Percentiles rank a stretch among this genome's conserved stretches.
These are phyloP conservation scores for Phytophthora capsici DNA, from an alignment of 352 stramenopile species.

Conservation along the genomic window DNA sequence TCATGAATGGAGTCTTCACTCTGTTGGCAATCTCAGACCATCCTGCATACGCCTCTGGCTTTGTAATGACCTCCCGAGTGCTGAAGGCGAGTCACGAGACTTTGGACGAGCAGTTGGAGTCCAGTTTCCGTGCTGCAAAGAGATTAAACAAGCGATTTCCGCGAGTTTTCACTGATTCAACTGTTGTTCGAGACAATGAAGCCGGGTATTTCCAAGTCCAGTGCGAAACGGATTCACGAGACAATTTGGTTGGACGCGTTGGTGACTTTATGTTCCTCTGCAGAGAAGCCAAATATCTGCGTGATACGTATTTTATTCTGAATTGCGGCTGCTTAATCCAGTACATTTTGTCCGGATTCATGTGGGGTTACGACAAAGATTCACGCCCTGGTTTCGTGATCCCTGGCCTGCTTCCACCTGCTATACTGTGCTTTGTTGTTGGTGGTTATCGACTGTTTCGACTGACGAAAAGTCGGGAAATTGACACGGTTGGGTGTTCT, in stretches of 20 bases:
- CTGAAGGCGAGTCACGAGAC: background rate
- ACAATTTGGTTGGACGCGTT: background rate
- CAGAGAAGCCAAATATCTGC: background rate
- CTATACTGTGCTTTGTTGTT: slow-evolving; percentile 2
- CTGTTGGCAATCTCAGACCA: slow-evolving; percentile 4
- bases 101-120: background rate
- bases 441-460: slow-evolving; percentile 6
- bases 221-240: background rate
- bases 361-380: slow-evolving; percentile 9
- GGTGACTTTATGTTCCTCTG: background rate
- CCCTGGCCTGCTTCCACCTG: slow-evolving; percentile 10
- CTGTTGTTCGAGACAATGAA: background rate
- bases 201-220: background rate
- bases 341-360: slow-evolving; percentile 10
- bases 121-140: background rate
- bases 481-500: background rate
- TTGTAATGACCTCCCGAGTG: slow-evolving; percentile 4
- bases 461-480: background rate
- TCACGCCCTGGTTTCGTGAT: slow-evolving; percentile 1
- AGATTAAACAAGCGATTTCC: slow-evolving; percentile 5
- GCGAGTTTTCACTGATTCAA: slow-evolving; percentile 1
- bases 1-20: slow-evolving; percentile 11
- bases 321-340: slow-evolving; percentile 5
- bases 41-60: slow-evolving; percentile 2
- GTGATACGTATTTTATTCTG: background rate